phyloP scores from a whole-genome alignment of 1,284 basidiomycete species.

The Pseudozyma thailandica region DNA sequence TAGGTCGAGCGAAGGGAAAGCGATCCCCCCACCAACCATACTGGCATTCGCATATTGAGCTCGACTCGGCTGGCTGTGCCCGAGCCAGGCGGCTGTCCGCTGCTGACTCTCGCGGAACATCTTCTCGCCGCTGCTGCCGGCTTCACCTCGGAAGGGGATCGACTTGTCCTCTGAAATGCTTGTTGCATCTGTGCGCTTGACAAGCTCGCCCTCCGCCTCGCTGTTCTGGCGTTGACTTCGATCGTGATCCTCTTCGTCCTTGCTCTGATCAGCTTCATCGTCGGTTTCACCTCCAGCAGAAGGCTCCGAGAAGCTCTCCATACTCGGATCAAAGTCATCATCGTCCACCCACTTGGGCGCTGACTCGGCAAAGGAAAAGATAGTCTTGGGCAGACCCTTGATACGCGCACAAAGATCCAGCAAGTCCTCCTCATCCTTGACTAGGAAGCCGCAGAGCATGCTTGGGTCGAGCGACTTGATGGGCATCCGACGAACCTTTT shows the following conservation, averaged over 20 bases:
- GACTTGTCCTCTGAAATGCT: not conserved
- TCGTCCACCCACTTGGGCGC: slow-evolving; percentile 83
- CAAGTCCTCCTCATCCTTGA: slow-evolving; percentile 84
- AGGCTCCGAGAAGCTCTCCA: slow-evolving; percentile 66
- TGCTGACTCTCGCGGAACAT: slow-evolving; percentile 26
- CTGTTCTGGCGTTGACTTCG: not conserved
- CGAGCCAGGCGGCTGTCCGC: slow-evolving; percentile 40
- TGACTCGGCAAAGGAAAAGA: slow-evolving; percentile 74
- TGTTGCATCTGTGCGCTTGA: not conserved
- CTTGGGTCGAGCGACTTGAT: slow-evolving; percentile 91
- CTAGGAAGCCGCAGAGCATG: slow-evolving; percentile 93
- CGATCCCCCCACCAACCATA: slow-evolving; percentile 16
- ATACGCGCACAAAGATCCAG: slow-evolving; percentile 78
- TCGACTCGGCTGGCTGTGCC: slow-evolving; percentile 13
- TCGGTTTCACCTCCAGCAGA: slow-evolving; percentile 35
- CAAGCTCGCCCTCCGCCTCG: not conserved
- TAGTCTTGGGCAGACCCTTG: slow-evolving; percentile 58
- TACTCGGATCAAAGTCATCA: slow-evolving; percentile 80
- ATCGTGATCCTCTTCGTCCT: not conserved
- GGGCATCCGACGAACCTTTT: slow-evolving; percentile 91
- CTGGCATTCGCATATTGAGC: slow-evolving; percentile 1
- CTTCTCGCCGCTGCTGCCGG: slow-evolving; percentile 6
- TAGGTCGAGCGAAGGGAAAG: slow-evolving; percentile 44
- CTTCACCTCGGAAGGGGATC: not conserved
- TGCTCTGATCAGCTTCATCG: slow-evolving; percentile 12